Evolutionary conservation across 2,329 filamentous ascomycete genomes (phyloP).

Genomic region (Exophiala dermatitidis): DNA sequence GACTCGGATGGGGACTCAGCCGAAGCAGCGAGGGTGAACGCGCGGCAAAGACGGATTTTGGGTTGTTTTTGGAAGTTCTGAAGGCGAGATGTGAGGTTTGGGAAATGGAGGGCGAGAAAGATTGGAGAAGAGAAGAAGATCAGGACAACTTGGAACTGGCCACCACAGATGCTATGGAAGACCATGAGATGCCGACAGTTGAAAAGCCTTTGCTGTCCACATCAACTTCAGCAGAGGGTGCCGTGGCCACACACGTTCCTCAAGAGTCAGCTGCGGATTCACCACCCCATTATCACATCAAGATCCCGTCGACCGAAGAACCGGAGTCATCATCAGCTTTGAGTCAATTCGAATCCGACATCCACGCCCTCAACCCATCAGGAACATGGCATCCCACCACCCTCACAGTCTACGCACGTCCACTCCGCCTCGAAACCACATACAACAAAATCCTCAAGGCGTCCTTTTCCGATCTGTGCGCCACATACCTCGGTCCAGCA

Average conservation of each 20-base stretch:
- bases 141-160: constrained; percentile 29
- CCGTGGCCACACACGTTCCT: neutral
- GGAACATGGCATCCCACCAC: constrained; percentile 19
- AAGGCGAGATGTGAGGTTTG: constrained; percentile 74
- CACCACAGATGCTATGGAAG: neutral
- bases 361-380: constrained; percentile 18
- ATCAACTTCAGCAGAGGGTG: neutral
- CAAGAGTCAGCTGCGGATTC: constrained; percentile 16
- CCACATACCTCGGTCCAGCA: constrained; percentile 61
- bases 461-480: constrained; percentile 62
- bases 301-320: neutral
- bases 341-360: constrained; percentile 6
- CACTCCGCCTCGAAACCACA: constrained; percentile 41
- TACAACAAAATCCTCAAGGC: constrained; percentile 52
- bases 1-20: constrained; percentile 25
- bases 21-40: constrained; percentile 45
- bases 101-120: constrained; percentile 69
- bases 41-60: constrained; percentile 63
- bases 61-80: constrained; percentile 65
- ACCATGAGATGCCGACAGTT: too few species aligned
- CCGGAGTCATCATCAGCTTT: neutral
- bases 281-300: constrained; percentile 25
- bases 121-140: constrained; percentile 53
- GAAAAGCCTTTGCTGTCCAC: too few species aligned
- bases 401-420: constrained; percentile 36